A percentile compares a stretch with the other conserved stretches of the same genome.
phyloP scores from a whole-genome alignment of 805 yeast species.

The Torulaspora microellipsoides region DNA sequence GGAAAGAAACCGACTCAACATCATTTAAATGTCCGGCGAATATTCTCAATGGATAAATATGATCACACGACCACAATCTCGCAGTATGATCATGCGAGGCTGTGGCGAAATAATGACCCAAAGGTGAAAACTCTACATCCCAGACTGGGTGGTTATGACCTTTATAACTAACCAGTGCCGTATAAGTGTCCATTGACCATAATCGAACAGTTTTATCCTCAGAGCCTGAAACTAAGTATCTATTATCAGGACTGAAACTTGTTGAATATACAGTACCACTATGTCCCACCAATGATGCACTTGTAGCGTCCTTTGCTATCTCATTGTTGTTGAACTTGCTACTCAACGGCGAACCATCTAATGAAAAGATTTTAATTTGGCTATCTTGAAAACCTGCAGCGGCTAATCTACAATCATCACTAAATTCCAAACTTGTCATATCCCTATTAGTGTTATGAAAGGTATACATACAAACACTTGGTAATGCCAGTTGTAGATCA shows the following conservation, averaged over 20 bases:
- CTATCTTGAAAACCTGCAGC: constrained; percentile 96
- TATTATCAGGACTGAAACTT: constrained; percentile 86
- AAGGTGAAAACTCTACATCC: constrained; percentile 93
- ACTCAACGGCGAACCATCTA: constrained; percentile 82
- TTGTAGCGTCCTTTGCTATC: constrained; percentile 36
- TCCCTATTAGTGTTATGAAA: constrained; percentile 92
- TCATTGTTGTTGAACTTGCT: constrained; percentile 42
- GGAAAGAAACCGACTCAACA: constrained; percentile 92
- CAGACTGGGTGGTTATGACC: constrained; percentile 97
- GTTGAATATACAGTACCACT: constrained; percentile 90
- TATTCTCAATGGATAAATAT: constrained; percentile 89
- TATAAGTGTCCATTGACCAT: constrained; percentile 91
- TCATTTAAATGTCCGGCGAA: constrained; percentile 97
- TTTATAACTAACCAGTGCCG: constrained; percentile 86
- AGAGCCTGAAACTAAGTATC: constrained; percentile 72
- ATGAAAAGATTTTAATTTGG: constrained; percentile 84
- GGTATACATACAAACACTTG: constrained; percentile 96
- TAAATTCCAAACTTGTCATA: constrained; percentile 80
- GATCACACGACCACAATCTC: constrained; percentile 96
- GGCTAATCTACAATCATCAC: constrained; percentile 77
- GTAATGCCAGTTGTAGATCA: constrained; percentile 71
- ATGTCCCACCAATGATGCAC: constrained; percentile 66
- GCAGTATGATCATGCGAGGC: constrained; percentile 98
- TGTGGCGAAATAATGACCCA: constrained; percentile 97
- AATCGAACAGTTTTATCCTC: constrained; percentile 89